Conservation (phyloP, 768 basidiomycete genomes). For the Tricholoma terreum region DNA sequence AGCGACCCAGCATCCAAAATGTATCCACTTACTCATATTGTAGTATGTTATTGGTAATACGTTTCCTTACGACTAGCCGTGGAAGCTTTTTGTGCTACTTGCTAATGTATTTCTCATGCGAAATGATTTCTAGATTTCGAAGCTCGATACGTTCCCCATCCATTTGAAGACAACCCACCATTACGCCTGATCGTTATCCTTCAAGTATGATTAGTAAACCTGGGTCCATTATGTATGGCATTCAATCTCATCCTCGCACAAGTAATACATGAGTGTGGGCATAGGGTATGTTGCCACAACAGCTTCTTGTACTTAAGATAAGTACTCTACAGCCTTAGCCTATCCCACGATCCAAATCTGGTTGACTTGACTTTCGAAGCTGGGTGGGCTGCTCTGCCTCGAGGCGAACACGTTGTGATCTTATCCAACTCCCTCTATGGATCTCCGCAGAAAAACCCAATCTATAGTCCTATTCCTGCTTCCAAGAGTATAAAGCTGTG, state of each 20-base stretch:
- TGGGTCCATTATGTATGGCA: background rate
- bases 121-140: background rate
- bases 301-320: background rate
- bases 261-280: background rate
- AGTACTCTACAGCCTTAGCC: background rate
- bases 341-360: constrained; percentile 19
- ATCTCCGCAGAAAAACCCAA: constrained; percentile 34
- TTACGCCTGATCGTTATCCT: background rate
- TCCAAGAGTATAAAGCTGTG: constrained; percentile 32
- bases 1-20: background rate
- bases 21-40: background rate
- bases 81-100: background rate
- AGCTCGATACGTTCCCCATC: background rate
- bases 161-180: background rate
- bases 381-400: constrained; percentile 26
- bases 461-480: constrained; percentile 21
- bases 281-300: background rate
- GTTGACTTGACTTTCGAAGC: constrained; percentile 15
- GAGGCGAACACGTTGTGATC: constrained; percentile 51
- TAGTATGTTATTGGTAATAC: background rate
- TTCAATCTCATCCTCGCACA: background rate
- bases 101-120: background rate
- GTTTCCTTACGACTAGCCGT: background rate
- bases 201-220: background rate
- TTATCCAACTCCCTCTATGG: constrained; percentile 32